Percentiles rank a stretch among this genome's conserved stretches.
phyloP scores from a whole-genome alignment of 2,329 filamentous ascomycete genomes.

The Pseudodiploospora longispora region DNA sequence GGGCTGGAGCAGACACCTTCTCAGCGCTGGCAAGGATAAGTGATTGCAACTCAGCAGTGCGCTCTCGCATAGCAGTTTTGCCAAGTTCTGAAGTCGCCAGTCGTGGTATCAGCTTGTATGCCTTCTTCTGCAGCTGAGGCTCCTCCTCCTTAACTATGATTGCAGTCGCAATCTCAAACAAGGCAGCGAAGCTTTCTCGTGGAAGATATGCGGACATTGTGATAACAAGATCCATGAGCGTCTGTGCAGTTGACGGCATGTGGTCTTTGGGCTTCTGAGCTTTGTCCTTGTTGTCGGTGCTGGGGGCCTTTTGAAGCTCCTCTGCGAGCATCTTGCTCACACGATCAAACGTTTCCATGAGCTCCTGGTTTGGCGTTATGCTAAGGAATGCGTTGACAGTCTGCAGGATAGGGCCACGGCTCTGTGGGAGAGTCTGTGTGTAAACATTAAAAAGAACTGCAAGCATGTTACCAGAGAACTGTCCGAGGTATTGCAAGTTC shows the following conservation, averaged over 20 bases:
- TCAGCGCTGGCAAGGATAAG: conserved; percentile 72
- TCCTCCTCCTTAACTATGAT: conserved; percentile 77
- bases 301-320: conserved; percentile 49
- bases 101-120: conserved; percentile 93
- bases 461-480: conserved; percentile 78
- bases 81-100: conserved; percentile 76
- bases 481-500: conserved; percentile 74
- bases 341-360: conserved; percentile 80
- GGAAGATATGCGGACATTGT: conserved; percentile 93
- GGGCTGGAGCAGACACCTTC: conserved; percentile 78
- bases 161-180: conserved; percentile 80
- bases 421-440: conserved; percentile 89
- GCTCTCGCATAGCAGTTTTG: conserved; percentile 64
- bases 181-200: conserved; percentile 69
- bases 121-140: conserved; percentile 95
- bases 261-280: conserved; percentile 53
- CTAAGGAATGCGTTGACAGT: conserved; percentile 94
- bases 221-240: conserved; percentile 92
- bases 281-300: conserved; percentile 55
- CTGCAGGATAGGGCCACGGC: conserved; percentile 80
- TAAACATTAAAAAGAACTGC: conserved; percentile 99
- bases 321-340: conserved; percentile 77
- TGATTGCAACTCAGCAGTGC: conserved; percentile 71
- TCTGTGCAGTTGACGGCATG: conserved; percentile 89
- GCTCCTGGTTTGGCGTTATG: conserved; percentile 68